Percentiles rank a stretch among this genome's conserved stretches.
Evolutionary conservation across 148 eudicot species (phyloP).

Genomic region (Agrostemma githago): DNA sequence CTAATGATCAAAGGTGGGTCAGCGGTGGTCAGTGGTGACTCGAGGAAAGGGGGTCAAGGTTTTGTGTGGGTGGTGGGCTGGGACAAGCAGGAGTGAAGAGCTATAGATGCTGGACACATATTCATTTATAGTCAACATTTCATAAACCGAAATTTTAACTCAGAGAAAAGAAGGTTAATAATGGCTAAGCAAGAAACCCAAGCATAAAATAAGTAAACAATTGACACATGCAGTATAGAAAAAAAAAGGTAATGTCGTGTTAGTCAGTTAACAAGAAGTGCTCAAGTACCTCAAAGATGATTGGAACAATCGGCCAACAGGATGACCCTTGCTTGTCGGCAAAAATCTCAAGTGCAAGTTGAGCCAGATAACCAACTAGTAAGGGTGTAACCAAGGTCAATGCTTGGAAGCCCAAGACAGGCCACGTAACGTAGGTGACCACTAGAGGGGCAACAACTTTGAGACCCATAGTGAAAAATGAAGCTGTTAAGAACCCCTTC

Average conservation of each 20-base stretch:
- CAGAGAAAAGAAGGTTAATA: neutral
- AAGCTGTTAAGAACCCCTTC: constrained; percentile 47
- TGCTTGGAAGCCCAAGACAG: constrained; percentile 55
- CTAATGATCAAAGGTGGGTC: neutral
- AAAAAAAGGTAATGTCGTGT: neutral
- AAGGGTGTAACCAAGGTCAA: constrained; percentile 61
- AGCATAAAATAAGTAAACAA: neutral
- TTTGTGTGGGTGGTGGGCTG: neutral
- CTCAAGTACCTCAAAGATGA: constrained; percentile 67
- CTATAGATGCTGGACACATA: neutral
- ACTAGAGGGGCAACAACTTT: constrained; percentile 57
- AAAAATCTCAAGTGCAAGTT: constrained; percentile 42
- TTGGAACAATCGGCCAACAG: constrained; percentile 81
- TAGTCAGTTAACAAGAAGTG: neutral
- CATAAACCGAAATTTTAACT: neutral
- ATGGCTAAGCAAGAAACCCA: too few species aligned
- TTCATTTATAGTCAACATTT: neutral
- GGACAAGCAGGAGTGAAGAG: neutral
- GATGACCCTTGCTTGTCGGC: constrained; percentile 49
- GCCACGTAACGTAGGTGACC: constrained; percentile 57
- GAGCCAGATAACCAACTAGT: constrained; percentile 56
- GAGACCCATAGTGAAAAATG: constrained; percentile 50
- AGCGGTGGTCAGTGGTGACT: neutral
- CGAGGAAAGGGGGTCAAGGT: neutral
- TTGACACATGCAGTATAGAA: neutral